phyloP scores from a whole-genome alignment of 2,329 filamentous ascomycete species.

The Colletotrichum sp. region DNA sequence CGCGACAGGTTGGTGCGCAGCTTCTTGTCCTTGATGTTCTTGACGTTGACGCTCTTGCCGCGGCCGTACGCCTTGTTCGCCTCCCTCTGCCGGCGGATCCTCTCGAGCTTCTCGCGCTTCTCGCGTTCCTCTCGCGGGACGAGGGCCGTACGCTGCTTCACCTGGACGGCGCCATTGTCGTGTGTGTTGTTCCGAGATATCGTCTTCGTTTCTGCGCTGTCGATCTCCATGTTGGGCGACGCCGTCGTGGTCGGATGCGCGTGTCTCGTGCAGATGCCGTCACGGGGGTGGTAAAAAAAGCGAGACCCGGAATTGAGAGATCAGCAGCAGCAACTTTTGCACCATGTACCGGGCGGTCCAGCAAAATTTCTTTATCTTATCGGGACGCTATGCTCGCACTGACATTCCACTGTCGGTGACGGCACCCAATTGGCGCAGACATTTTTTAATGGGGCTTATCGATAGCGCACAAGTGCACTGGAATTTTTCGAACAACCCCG shows the following conservation, averaged over 20 bases:
- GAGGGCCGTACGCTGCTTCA: constrained; percentile 58
- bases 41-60: constrained; percentile 75
- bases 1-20: constrained; percentile 78
- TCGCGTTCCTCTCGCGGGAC: constrained; percentile 55
- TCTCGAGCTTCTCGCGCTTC: constrained; percentile 55
- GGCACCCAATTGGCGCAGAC: constrained; percentile 26
- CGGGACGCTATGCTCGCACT: constrained; percentile 5
- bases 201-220: constrained; percentile 37
- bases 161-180: constrained; percentile 58
- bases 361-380: constrained; percentile 17
- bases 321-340: background rate
- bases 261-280: background rate
- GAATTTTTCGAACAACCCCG: background rate
- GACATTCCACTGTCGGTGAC: constrained; percentile 26
- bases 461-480: constrained; percentile 37
- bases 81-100: constrained; percentile 57
- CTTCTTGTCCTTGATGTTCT: constrained; percentile 86
- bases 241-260: background rate
- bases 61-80: constrained; percentile 84
- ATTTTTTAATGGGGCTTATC: constrained; percentile 29
- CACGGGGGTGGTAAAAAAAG: background rate
- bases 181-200: constrained; percentile 38
- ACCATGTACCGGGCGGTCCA: background rate
- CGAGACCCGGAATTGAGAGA: background rate
- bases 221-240: constrained; percentile 37